These are phyloP conservation scores for Leccinum sublutescens DNA, from an alignment of 768 basidiomycete genomes.

Conservation along the genomic window DNA sequence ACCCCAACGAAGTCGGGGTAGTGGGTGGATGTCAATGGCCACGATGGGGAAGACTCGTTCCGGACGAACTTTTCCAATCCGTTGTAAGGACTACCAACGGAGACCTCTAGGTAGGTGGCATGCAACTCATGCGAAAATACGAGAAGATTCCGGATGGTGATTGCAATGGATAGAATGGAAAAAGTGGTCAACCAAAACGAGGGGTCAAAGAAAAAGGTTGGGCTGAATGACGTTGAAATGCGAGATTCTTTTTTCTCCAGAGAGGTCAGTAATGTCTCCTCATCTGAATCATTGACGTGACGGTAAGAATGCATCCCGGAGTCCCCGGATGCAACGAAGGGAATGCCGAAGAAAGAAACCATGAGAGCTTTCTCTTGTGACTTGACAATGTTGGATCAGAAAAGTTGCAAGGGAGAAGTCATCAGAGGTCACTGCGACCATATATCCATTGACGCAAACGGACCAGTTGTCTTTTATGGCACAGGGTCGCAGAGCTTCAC, in stretches of 20 bases:
- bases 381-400: background rate
- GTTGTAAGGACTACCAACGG: slow-evolving; percentile 21
- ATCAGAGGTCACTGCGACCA: background rate
- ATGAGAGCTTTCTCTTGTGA: slow-evolving; percentile 1
- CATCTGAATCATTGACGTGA: slow-evolving; percentile 14
- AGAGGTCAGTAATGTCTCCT: slow-evolving; percentile 13
- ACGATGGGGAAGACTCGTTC: slow-evolving; percentile 28
- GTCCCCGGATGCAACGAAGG: background rate
- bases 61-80: slow-evolving; percentile 24
- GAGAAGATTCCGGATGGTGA: slow-evolving; percentile 23
- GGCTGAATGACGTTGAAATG: background rate
- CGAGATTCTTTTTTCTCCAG: background rate
- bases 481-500: background rate
- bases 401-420: background rate
- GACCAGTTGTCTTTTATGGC: background rate
- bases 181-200: slow-evolving; percentile 21
- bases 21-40: slow-evolving; percentile 24
- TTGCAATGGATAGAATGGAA: slow-evolving; percentile 17
- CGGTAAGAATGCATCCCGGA: slow-evolving; percentile 9
- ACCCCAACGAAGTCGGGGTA: slow-evolving; percentile 23
- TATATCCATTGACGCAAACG: slow-evolving; percentile 6
- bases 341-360: slow-evolving; percentile 1
- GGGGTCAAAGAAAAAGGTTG: slow-evolving; percentile 7
- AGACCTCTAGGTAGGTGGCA: slow-evolving; percentile 6
- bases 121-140: slow-evolving; percentile 5